phyloP scores from a whole-genome alignment of 2,329 filamentous ascomycete genomes.

The Leptographium radiaticola region DNA sequence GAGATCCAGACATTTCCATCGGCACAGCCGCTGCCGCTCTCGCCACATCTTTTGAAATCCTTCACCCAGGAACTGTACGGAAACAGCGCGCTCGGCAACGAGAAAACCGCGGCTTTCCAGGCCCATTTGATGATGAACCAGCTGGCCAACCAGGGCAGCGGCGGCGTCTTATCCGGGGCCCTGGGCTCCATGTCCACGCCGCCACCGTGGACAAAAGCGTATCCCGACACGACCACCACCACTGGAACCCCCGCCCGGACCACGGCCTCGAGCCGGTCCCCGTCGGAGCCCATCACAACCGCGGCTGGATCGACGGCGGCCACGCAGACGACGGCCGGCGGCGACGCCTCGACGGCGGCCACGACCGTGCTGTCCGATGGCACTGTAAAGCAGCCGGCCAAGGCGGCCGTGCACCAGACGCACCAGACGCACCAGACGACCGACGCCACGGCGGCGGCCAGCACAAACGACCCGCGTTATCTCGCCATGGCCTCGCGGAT shows the following conservation, averaged over 20 bases:
- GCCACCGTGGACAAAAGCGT: not conserved
- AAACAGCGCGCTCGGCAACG: not conserved
- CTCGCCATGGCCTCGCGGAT: conserved; percentile 33
- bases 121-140: conserved; percentile 7
- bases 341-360: not conserved
- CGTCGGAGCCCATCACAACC: not conserved
- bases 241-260: not conserved
- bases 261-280: not conserved
- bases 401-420: not conserved
- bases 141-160: not conserved
- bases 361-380: not conserved
- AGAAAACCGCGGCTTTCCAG: conserved; percentile 5
- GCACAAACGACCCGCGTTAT: conserved; percentile 26
- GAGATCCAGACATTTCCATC: conserved; percentile 21
- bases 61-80: conserved; percentile 14
- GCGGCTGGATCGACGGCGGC: not conserved
- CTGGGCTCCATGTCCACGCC: not conserved
- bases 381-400: not conserved
- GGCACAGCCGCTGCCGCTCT: conserved; percentile 7
- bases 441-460: conserved; percentile 2
- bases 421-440: not conserved
- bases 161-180: not conserved
- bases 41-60: conserved; percentile 10
- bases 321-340: not conserved
- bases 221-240: not conserved